Conservation (phyloP, 2,329 filamentous ascomycete genomes). For the Esteya vermicola region DNA sequence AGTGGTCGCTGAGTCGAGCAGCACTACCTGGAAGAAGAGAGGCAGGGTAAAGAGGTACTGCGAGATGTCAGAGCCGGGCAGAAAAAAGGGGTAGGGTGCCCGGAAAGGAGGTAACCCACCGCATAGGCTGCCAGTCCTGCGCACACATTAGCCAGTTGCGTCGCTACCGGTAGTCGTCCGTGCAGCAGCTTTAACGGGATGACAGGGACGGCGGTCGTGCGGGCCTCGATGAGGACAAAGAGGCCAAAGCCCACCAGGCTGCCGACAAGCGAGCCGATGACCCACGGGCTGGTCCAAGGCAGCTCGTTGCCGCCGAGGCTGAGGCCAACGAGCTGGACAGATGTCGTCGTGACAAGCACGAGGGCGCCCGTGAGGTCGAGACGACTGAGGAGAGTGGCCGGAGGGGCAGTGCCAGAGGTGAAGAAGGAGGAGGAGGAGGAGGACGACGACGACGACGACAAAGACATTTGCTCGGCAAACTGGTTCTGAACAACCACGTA, state of each 20-base stretch:
- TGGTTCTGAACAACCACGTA: constrained; percentile 29
- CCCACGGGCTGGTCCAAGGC: constrained; percentile 34
- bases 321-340: constrained; percentile 38
- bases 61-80: background rate
- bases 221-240: constrained; percentile 34
- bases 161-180: constrained; percentile 38
- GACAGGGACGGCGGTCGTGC: constrained; percentile 34
- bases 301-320: constrained; percentile 42
- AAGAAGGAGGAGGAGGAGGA: no score
- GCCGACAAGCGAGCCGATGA: constrained; percentile 28
- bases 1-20: constrained; percentile 46
- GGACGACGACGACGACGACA: no score
- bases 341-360: constrained; percentile 42
- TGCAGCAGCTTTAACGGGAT: constrained; percentile 41
- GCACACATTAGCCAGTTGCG: constrained; percentile 44
- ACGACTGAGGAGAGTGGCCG: no score
- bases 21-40: constrained; percentile 54
- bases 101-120: constrained; percentile 25
- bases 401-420: no score
- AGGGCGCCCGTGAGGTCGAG: no score
- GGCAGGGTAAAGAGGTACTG: constrained; percentile 58
- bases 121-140: constrained; percentile 48
- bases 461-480: no score
- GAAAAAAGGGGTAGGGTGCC: no score
- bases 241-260: constrained; percentile 26